Conservation (phyloP, 1,139 yeast species). For the Yamadazyma blattariae region DNA sequence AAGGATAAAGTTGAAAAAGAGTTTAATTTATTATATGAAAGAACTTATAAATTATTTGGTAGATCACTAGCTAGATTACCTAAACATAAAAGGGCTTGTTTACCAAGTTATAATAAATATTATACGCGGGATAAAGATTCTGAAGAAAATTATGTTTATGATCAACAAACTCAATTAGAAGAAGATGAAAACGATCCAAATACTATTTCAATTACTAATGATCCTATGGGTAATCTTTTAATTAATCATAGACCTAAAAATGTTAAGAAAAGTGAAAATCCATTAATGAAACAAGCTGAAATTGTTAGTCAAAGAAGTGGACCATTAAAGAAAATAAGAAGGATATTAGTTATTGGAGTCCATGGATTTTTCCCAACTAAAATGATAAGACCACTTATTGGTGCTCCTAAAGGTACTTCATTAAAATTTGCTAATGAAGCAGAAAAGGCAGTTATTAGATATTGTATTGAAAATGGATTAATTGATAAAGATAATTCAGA, state of each 20-base stretch:
- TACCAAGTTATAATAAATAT: slow-evolving; percentile 39
- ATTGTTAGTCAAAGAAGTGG: slow-evolving; percentile 30
- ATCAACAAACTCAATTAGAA: slow-evolving; percentile 24
- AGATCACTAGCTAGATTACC: slow-evolving; percentile 39
- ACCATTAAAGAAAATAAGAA: slow-evolving; percentile 35
- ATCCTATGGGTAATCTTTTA: slow-evolving; percentile 43
- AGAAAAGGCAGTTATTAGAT: slow-evolving; percentile 67
- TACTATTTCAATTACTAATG: slow-evolving; percentile 39
- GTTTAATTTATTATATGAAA: slow-evolving; percentile 34
- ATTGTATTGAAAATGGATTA: slow-evolving; percentile 60
- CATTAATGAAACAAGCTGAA: slow-evolving; percentile 18
- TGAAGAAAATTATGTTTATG: slow-evolving; percentile 15
- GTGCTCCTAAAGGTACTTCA: slow-evolving; percentile 36
- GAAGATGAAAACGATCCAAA: slow-evolving; percentile 30
- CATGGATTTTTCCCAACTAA: slow-evolving; percentile 56
- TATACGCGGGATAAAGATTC: slow-evolving; percentile 18
- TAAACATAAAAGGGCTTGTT: slow-evolving; percentile 37
- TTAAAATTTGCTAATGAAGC: slow-evolving; percentile 65
- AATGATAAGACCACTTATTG: slow-evolving; percentile 72
- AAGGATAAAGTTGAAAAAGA: slow-evolving; percentile 32
- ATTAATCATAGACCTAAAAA: slow-evolving; percentile 26
- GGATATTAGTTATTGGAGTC: slow-evolving; percentile 75
- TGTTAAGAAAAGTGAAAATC: slow-evolving; percentile 4
- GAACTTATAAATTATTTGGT: slow-evolving; percentile 42
- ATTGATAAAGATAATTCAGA: slow-evolving; percentile 36